Conservation (phyloP, 345 rosid species). For the Gynandropsis gynandra region DNA sequence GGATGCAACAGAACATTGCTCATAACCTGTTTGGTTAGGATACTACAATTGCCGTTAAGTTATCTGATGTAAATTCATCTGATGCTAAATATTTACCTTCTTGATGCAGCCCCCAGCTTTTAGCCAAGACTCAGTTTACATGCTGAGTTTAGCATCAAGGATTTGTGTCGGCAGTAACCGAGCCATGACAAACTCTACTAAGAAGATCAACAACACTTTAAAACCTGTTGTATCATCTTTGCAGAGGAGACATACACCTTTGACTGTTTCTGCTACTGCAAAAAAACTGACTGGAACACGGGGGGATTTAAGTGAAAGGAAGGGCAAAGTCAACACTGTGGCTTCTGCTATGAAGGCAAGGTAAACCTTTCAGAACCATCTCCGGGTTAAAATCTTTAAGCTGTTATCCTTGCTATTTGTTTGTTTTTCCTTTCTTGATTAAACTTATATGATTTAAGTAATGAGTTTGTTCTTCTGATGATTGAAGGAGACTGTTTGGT, state of each 20-base stretch:
- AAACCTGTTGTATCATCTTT: constrained; percentile 33
- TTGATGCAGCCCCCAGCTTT: constrained; percentile 41
- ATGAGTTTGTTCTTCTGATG: constrained; percentile 8
- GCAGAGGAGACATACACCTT: constrained; percentile 26
- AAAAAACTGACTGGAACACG: constrained; percentile 32
- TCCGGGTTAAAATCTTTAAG: neutral
- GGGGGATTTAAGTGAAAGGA: constrained; percentile 29
- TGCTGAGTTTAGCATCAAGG: constrained; percentile 65
- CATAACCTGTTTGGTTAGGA: constrained; percentile 62
- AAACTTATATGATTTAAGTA: neutral
- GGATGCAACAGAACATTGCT: constrained; percentile 41
- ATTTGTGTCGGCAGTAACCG: constrained; percentile 34
- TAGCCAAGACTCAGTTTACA: constrained; percentile 69
- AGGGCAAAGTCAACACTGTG: constrained; percentile 28
- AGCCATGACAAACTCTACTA: constrained; percentile 28
- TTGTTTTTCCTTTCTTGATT: constrained; percentile 3
- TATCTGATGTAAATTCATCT: constrained; percentile 6
- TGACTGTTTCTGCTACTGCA: constrained; percentile 25
- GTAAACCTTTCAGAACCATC: constrained; percentile 11
- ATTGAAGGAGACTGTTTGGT: constrained; percentile 53
- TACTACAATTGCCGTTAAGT: neutral
- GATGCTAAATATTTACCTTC: constrained; percentile 8
- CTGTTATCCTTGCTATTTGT: neutral
- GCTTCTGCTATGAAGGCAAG: constrained; percentile 33
- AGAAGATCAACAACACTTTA: constrained; percentile 28